phyloP scores from a whole-genome alignment of 1,139 yeast genomes.

The Debaryomyces sp. region DNA sequence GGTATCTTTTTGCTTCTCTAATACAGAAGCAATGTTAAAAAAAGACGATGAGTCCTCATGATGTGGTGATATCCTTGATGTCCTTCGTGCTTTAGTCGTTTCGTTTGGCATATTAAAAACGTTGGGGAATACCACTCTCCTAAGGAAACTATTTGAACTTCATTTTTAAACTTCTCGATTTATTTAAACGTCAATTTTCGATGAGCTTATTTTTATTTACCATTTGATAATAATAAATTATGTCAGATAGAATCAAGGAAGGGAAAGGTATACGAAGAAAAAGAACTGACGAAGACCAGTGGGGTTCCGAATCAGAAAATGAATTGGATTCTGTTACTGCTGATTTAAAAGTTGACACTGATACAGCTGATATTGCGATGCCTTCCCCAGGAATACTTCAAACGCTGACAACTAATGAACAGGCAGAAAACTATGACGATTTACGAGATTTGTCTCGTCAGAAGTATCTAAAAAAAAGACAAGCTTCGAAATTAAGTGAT shows the following conservation, averaged over 20 bases:
- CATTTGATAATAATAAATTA: neutral
- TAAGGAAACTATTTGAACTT: neutral
- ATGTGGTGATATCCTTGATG: conserved; percentile 27
- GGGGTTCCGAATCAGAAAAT: conserved; percentile 2
- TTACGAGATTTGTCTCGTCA: conserved; percentile 20
- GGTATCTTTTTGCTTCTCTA: neutral
- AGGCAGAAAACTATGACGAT: conserved; percentile 6
- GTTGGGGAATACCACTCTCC: neutral
- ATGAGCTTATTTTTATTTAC: conserved; percentile 5
- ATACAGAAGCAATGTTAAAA: neutral
- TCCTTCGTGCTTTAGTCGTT: conserved; percentile 11
- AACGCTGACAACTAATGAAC: neutral
- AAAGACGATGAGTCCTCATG: conserved; percentile 19
- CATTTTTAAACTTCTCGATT: neutral
- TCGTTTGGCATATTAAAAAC: neutral
- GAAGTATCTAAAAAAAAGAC: conserved; percentile 37
- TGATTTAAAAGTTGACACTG: neutral
- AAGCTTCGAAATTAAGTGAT: conserved; percentile 23
- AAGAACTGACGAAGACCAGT: conserved; percentile 14
- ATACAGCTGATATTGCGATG: conserved; percentile 1
- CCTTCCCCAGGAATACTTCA: neutral
- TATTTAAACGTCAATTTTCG: neutral
- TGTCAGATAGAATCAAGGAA: conserved; percentile 6
- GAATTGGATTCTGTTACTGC: conserved; percentile 9
- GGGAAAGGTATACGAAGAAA: conserved; percentile 25